phyloP scores from a whole-genome alignment of 441 rosid genomes.

The Oxalis stricta region DNA sequence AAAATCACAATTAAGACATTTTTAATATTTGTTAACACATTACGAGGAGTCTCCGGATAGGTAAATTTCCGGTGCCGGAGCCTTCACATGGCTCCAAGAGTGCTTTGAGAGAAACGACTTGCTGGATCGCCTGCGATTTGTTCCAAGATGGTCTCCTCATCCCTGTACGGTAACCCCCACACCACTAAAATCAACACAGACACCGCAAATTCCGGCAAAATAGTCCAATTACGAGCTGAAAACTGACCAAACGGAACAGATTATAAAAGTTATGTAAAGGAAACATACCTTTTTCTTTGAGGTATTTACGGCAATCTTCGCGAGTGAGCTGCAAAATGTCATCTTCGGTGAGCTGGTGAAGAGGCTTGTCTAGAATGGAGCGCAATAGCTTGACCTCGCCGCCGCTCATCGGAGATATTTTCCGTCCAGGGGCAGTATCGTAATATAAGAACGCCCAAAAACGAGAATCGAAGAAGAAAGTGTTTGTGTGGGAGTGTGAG shows the following conservation, averaged over 20 bases:
- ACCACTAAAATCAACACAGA: background rate
- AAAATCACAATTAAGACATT: no score
- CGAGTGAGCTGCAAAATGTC: conserved; percentile 99
- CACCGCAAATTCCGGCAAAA: conserved; percentile 15
- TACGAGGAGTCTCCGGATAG: conserved; percentile 49
- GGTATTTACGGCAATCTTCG: conserved; percentile 92
- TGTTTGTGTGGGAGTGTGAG: background rate
- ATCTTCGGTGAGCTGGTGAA: conserved; percentile 74
- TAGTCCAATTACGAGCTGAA: no score
- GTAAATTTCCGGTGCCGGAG: conserved; percentile 59
- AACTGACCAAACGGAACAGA: background rate
- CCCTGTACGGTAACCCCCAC: conserved; percentile 53
- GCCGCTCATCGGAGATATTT: conserved; percentile 28
- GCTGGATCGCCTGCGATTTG: conserved; percentile 99
- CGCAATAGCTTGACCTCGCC: conserved; percentile 36
- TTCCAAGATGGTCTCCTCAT: conserved; percentile 99
- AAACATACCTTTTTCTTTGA: conserved; percentile 72
- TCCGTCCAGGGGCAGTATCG: conserved; percentile 19
- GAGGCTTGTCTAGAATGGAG: conserved; percentile 74
- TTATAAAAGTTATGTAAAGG: background rate
- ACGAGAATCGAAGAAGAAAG: conserved; percentile 4
- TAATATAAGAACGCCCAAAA: conserved; percentile 13
- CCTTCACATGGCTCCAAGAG: conserved; percentile 57
- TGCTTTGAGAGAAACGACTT: conserved; percentile 84
- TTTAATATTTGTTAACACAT: no score